phyloP scores from a whole-genome alignment of 345 rosid species.

The Adansonia digitata region DNA sequence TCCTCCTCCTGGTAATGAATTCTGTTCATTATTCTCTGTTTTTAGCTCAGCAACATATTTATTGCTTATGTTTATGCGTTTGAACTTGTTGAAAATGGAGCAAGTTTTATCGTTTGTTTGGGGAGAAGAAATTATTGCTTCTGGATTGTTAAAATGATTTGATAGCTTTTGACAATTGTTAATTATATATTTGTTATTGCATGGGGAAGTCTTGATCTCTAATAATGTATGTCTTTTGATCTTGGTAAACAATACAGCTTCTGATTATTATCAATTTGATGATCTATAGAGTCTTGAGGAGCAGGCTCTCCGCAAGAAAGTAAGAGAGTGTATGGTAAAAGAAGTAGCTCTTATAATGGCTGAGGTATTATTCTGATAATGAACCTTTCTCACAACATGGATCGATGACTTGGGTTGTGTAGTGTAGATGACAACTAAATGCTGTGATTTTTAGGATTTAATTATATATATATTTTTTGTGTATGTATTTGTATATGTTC shows the following conservation, averaged over 20 bases:
- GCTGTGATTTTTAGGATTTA: background rate
- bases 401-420: background rate
- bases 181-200: background rate
- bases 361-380: conserved; percentile 57
- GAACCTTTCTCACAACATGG: background rate
- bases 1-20: conserved; percentile 69
- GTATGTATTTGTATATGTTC: background rate
- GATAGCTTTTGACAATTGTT: background rate
- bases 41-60: background rate
- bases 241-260: conserved; percentile 42
- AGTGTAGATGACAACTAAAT: background rate
- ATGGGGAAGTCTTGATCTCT: background rate
- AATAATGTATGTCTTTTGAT: background rate
- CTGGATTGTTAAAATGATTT: background rate
- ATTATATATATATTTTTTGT: background rate
- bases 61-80: background rate
- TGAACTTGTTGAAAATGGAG: background rate
- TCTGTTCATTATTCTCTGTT: background rate
- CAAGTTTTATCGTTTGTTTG: background rate
- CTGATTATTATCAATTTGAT: conserved; percentile 73
- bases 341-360: conserved; percentile 89
- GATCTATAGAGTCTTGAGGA: conserved; percentile 84
- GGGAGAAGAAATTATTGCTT: background rate
- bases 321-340: conserved; percentile 83
- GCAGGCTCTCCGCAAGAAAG: conserved; percentile 54